These are phyloP conservation scores for Taphrina confusa DNA, from an alignment of 1,139 yeast species.

Conservation along the genomic window DNA sequence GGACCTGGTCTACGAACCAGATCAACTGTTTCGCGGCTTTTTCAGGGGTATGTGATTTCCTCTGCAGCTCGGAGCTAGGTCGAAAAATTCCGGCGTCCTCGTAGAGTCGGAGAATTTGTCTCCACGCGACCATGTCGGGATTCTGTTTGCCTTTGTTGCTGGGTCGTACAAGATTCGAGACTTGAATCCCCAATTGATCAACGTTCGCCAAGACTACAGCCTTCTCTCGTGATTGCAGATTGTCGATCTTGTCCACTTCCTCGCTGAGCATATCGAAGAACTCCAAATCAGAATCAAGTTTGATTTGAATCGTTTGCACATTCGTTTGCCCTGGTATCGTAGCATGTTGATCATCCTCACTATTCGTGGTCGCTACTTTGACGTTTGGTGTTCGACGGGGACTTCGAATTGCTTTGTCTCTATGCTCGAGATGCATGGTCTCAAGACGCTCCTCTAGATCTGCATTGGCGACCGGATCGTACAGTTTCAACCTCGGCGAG, in stretches of 20 bases:
- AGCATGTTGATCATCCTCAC: neutral
- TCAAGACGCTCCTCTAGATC: conserved; percentile 12
- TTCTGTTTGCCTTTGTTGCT: conserved; percentile 47
- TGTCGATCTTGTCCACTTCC: conserved; percentile 57
- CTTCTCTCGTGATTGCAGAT: conserved; percentile 54
- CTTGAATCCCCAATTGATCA: conserved; percentile 50
- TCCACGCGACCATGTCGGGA: conserved; percentile 68
- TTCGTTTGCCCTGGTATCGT: neutral
- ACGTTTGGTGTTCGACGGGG: neutral
- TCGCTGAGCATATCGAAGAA: conserved; percentile 62
- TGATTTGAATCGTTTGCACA: conserved; percentile 44
- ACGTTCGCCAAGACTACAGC: conserved; percentile 3
- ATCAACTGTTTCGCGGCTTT: conserved; percentile 48
- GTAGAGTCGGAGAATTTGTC: conserved; percentile 65
- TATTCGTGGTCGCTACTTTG: neutral
- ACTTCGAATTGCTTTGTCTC: neutral
- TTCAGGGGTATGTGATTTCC: conserved; percentile 51
- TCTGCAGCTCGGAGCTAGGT: conserved; percentile 55
- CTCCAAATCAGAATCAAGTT: conserved; percentile 50
- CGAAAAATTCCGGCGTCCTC: conserved; percentile 68
- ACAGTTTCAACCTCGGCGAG: neutral
- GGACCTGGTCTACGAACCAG: conserved; percentile 53
- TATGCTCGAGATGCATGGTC: neutral
- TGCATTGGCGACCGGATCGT: conserved; percentile 18
- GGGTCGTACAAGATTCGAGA: conserved; percentile 53